A percentile compares a stretch with the other conserved stretches of the same genome.
Conservation (phyloP, 768 basidiomycete species). For the Mycena alexandri region DNA sequence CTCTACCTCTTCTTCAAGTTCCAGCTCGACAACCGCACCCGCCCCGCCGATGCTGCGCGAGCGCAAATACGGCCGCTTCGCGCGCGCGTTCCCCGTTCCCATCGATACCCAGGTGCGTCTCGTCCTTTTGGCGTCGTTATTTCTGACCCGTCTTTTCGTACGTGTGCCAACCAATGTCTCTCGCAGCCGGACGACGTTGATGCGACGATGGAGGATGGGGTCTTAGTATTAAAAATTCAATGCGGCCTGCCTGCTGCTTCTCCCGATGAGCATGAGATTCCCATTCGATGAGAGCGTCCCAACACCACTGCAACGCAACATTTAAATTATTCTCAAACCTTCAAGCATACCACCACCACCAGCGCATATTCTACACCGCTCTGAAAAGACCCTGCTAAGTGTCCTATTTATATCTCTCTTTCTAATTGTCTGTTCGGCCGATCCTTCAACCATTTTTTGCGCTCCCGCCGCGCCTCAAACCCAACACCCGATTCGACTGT, state of each 20-base stretch:
- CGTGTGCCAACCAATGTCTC: slow-evolving; percentile 33
- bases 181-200: slow-evolving; percentile 65
- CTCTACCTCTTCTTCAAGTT: neutral
- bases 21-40: neutral
- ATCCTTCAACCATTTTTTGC: no score
- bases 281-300: slow-evolving; percentile 56
- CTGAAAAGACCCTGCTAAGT: slow-evolving; percentile 17
- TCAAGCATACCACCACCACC: neutral
- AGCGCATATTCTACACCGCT: neutral
- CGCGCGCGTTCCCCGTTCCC: slow-evolving; percentile 67
- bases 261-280: slow-evolving; percentile 64
- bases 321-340: slow-evolving; percentile 7
- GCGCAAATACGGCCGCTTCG: slow-evolving; percentile 65
- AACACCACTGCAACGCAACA: neutral
- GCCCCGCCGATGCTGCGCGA: slow-evolving; percentile 48
- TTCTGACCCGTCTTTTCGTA: slow-evolving; percentile 38
- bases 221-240: slow-evolving; percentile 68
- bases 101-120: slow-evolving; percentile 66
- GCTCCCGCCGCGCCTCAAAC: no score
- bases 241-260: slow-evolving; percentile 59
- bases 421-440: slow-evolving; percentile 20
- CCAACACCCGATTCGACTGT: no score
- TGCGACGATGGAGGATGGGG: slow-evolving; percentile 69
- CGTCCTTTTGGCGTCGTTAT: slow-evolving; percentile 32
- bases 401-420: slow-evolving; percentile 9